Percentiles rank a stretch among this genome's conserved stretches.
Conservation (phyloP, 805 yeast species). For the Priceomyces castillae region DNA sequence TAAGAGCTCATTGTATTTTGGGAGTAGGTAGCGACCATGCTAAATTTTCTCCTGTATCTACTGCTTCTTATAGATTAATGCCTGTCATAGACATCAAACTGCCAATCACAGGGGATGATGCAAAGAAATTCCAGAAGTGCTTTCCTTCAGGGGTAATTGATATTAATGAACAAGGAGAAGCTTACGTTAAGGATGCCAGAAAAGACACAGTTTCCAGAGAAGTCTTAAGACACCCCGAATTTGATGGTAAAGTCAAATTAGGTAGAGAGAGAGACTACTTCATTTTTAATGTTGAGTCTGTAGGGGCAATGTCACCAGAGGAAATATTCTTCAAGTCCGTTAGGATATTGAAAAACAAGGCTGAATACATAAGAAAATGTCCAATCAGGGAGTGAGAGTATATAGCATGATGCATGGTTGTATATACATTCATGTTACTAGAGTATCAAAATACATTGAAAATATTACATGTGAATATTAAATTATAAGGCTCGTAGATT, state of each 20-base stretch:
- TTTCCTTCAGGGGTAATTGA: constrained; percentile 93
- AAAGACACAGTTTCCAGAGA: constrained; percentile 96
- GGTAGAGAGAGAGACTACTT: constrained; percentile 93
- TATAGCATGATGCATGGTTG: background rate
- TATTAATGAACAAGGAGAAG: constrained; percentile 62
- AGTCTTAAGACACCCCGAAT: constrained; percentile 90
- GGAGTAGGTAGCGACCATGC: constrained; percentile 97
- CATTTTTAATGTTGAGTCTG: constrained; percentile 89
- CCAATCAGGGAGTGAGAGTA: constrained; percentile 58
- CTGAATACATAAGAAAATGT: constrained; percentile 72
- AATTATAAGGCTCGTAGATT: background rate
- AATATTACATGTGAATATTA: background rate
- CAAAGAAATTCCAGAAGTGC: constrained; percentile 78
- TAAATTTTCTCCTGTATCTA: constrained; percentile 94
- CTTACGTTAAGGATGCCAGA: constrained; percentile 84
- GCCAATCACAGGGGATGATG: constrained; percentile 75
- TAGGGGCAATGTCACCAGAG: constrained; percentile 96
- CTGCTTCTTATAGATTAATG: constrained; percentile 91
- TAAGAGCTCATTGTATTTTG: constrained; percentile 84
- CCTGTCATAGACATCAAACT: constrained; percentile 78
- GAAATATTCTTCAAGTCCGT: constrained; percentile 92
- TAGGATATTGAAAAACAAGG: constrained; percentile 80
- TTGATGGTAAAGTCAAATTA: constrained; percentile 80
- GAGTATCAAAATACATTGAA: background rate
- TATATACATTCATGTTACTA: background rate